Evolutionary conservation across 768 basidiomycete genomes (phyloP), one percentile per base, ranked within the genome.

Genomic region (Pisolithus marmoratus): DNA sequence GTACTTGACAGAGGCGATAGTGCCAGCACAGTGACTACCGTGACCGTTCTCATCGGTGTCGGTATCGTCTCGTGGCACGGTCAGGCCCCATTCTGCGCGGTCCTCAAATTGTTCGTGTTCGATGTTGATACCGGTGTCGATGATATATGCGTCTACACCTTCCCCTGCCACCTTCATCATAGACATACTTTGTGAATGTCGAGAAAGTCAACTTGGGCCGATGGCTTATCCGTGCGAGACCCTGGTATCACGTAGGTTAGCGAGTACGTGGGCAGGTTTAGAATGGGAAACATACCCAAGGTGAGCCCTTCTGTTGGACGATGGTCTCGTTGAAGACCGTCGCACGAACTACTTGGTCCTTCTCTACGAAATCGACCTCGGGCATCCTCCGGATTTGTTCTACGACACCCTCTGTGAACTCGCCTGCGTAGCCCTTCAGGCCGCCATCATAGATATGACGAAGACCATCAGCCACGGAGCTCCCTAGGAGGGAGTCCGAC

Each of bases 31-130:
- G 68, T 94, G 93, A 29, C 89, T 81, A 38, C 95, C 96, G 63
- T 99, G 96, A 56, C 96, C 96, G 68, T 98, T 97, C 51, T 83
- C 90, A 61, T 98, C 96, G 57, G 81, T 80, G 60, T 98, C 95
- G 4, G 77, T 78, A 58, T 95, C 94, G 60, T 87, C 82, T 61
- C 63, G 46, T 8, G 95, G 93, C 56, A 98, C 79, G 19, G 96
- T 98, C 76, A 84, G 87, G 43, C 95, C 96, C 96, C 96, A 98
- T 12, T 61, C 70, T 1, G 93, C 93, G 53, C 94, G 90, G 22
- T 89, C 92, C 62, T 87, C 83, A 60, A 98, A 94, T 61, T 97
- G 90, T 20, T 73, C 72, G 67, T 98, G 96, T 9, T 79, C 52
- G 55, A 88, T 66, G 74, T 94, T 88, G 79, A 99, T 89, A 61